Evolutionary conservation across 371 early-diverging fungal species (phyloP).

Genomic region (Mucor sp.): DNA sequence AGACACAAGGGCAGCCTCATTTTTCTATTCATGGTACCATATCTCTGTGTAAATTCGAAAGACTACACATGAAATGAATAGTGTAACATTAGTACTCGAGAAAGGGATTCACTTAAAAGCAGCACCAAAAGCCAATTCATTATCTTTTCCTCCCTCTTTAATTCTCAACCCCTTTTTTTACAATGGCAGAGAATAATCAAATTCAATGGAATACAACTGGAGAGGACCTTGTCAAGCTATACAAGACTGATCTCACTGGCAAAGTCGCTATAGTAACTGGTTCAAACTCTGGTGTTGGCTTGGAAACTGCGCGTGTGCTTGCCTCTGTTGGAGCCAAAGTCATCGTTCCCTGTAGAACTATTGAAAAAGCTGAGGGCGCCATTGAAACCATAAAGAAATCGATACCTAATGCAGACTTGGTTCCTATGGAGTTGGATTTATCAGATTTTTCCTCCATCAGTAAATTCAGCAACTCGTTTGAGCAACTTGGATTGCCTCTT

Average conservation of each 20-base stretch:
- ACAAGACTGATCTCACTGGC: constrained; percentile 49
- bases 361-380: constrained; percentile 37
- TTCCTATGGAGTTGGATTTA: constrained; percentile 58
- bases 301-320: constrained; percentile 6
- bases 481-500: constrained; percentile 49
- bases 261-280: constrained; percentile 75
- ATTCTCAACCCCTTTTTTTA: background rate
- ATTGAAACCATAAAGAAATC: constrained; percentile 47
- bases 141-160: background rate
- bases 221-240: background rate
- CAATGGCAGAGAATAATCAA: background rate
- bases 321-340: constrained; percentile 9
- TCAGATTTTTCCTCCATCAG: constrained; percentile 49
- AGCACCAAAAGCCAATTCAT: background rate
- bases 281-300: constrained; percentile 54
- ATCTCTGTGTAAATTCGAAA: too few relatives aligned
- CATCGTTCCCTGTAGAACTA: constrained; percentile 56
- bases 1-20: too few relatives aligned
- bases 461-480: constrained; percentile 47
- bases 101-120: background rate
- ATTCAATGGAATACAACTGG: background rate
- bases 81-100: background rate
- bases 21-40: too few relatives aligned
- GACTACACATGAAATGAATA: background rate
- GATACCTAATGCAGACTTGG: constrained; percentile 38